Evolutionary conservation across 2,329 filamentous ascomycete genomes (phyloP).

Genomic region (Alternaria arborescens): DNA sequence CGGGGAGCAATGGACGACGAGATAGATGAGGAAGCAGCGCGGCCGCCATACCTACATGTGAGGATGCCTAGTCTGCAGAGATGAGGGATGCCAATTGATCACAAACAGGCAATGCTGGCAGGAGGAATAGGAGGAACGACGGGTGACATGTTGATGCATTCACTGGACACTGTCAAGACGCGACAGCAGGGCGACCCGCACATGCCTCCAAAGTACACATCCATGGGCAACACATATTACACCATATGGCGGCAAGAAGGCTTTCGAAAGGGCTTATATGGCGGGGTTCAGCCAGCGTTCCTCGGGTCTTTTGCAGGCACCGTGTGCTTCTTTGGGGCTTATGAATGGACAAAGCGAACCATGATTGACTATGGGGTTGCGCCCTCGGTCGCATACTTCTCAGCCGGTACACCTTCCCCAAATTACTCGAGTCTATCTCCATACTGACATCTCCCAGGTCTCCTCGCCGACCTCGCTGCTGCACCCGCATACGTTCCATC

Average conservation of each 20-base stretch:
- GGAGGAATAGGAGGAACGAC: constrained; percentile 91
- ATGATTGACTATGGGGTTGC: constrained; percentile 86
- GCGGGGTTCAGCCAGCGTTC: constrained; percentile 91
- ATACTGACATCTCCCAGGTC: constrained; percentile 63
- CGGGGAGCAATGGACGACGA: constrained; percentile 32
- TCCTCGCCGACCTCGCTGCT: constrained; percentile 89
- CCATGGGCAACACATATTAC: constrained; percentile 87
- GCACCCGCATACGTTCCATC: constrained; percentile 95
- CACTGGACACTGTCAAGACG: constrained; percentile 97
- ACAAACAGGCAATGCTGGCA: constrained; percentile 84
- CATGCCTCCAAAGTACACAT: constrained; percentile 90
- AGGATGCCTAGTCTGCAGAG: constrained; percentile 23
- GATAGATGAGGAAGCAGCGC: constrained; percentile 53
- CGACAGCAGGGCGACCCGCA: constrained; percentile 96
- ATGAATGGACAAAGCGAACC: constrained; percentile 91
- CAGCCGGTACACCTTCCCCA: constrained; percentile 68
- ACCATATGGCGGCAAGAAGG: constrained; percentile 95
- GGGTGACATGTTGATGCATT: constrained; percentile 98
- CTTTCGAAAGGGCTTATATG: constrained; percentile 83
- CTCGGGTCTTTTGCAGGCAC: constrained; percentile 93
- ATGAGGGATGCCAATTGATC: constrained; percentile 34
- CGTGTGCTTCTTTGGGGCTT: constrained; percentile 93
- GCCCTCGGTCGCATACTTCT: constrained; percentile 84
- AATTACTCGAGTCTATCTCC: background rate
- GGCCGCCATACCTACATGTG: constrained; percentile 60